phyloP scores from a whole-genome alignment of 2,329 filamentous ascomycete species.

The Pseudogymnoascus sp. region DNA sequence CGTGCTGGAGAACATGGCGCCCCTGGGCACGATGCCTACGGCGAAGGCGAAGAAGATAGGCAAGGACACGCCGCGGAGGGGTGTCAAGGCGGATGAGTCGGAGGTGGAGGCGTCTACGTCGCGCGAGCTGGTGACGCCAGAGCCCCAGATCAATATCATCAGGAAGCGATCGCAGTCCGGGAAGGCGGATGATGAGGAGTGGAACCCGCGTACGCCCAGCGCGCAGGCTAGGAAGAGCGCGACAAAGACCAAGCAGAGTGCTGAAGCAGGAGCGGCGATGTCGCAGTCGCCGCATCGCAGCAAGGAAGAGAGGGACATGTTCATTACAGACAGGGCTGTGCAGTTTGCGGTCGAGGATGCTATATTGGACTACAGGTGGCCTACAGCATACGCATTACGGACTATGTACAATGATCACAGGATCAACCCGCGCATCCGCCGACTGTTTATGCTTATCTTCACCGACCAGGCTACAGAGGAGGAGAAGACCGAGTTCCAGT shows the following conservation, averaged over 20 bases:
- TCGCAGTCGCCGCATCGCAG: constrained; percentile 8
- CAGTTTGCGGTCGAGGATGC: constrained; percentile 53
- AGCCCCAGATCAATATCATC: neutral
- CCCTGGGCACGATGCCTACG: constrained; percentile 65
- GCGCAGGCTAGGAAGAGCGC: constrained; percentile 4
- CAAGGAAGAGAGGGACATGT: constrained; percentile 19
- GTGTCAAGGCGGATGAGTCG: neutral
- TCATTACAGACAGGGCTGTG: constrained; percentile 43
- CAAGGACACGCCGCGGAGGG: neutral
- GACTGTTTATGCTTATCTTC: constrained; percentile 52
- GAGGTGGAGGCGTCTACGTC: neutral
- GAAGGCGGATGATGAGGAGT: neutral
- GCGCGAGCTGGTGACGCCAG: neutral
- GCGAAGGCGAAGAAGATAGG: constrained; percentile 47
- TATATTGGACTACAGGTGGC: constrained; percentile 48
- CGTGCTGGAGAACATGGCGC: constrained; percentile 76
- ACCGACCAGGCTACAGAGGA: constrained; percentile 48
- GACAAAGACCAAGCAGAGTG: constrained; percentile 1
- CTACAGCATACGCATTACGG: constrained; percentile 55
- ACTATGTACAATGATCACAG: constrained; percentile 53
- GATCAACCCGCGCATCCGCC: constrained; percentile 44
- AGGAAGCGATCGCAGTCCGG: neutral
- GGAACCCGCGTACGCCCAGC: neutral
- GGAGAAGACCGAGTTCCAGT: constrained; percentile 44
- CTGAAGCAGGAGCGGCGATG: neutral